Evolutionary conservation across 2,329 filamentous ascomycete species (phyloP).

Genomic region (Acrodontium crateriforme): DNA sequence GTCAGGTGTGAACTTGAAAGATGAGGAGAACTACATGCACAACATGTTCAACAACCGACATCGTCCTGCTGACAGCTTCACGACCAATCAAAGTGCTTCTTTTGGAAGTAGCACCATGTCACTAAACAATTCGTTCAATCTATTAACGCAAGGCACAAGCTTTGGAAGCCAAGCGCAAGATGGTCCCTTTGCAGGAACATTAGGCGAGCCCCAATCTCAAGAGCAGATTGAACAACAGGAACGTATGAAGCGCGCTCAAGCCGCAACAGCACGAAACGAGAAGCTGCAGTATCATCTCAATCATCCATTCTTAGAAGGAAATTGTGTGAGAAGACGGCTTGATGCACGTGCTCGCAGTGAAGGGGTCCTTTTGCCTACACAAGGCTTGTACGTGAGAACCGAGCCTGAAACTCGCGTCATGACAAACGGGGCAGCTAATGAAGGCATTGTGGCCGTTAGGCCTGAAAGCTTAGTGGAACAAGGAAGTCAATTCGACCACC

Average conservation of each 20-base stretch:
- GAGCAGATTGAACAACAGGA: slow-evolving; percentile 53
- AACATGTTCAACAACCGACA: slow-evolving; percentile 45
- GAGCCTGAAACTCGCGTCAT: slow-evolving; percentile 12
- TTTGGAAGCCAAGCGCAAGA: slow-evolving; percentile 25
- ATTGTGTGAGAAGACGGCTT: slow-evolving; percentile 39
- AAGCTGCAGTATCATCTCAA: slow-evolving; percentile 55
- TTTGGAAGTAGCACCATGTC: slow-evolving; percentile 31
- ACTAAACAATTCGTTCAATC: slow-evolving; percentile 33
- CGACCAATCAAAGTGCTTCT: slow-evolving; percentile 27
- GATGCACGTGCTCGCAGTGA: slow-evolving; percentile 45
- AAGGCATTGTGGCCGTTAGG: slow-evolving; percentile 9
- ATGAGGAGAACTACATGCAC: slow-evolving; percentile 72
- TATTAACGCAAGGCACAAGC: slow-evolving; percentile 27
- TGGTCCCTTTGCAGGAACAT: slow-evolving; percentile 31
- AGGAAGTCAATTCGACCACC: slow-evolving; percentile 64
- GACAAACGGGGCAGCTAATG: slow-evolving; percentile 14
- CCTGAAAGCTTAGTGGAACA: slow-evolving; percentile 43
- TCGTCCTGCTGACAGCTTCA: slow-evolving; percentile 16
- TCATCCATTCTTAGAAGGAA: slow-evolving; percentile 58
- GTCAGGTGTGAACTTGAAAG: slow-evolving; percentile 74
- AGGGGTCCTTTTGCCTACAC: slow-evolving; percentile 44
- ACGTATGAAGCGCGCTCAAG: slow-evolving; percentile 51
- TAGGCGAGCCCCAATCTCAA: slow-evolving; percentile 42
- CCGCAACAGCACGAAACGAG: slow-evolving; percentile 46
- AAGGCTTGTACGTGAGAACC: slow-evolving; percentile 34